Percentiles rank a stretch among this genome's conserved stretches.
phyloP scores from a whole-genome alignment of 139 green algal species.

The Coelastrella sp. region DNA sequence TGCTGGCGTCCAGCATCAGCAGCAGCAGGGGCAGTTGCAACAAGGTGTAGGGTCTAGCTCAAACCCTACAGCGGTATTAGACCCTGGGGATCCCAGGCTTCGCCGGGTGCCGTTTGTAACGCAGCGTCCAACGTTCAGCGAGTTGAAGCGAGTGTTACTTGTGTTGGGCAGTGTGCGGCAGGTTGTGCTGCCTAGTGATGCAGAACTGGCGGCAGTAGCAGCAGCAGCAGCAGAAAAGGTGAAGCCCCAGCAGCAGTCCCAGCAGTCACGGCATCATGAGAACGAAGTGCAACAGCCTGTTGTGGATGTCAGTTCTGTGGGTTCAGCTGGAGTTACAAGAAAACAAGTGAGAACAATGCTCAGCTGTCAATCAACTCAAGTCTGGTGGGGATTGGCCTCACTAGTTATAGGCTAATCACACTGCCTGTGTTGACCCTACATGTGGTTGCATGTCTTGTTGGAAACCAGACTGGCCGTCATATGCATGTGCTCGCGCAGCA shows the following conservation, averaged over 20 bases:
- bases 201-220: constrained; percentile 18
- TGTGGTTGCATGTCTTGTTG: no score
- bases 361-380: no score
- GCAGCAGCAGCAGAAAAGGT: constrained; percentile 23
- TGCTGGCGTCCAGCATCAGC: neutral
- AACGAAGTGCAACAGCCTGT: neutral
- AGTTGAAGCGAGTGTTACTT: constrained; percentile 79
- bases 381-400: no score
- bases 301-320: neutral
- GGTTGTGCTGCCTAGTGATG: constrained; percentile 11
- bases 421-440: no score
- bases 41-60: neutral
- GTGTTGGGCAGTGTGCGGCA: constrained; percentile 72
- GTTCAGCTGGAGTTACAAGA: neutral
- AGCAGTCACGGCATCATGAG: neutral
- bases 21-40: neutral
- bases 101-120: constrained; percentile 82
- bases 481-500: no score
- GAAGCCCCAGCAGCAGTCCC: neutral
- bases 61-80: constrained; percentile 48
- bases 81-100: constrained; percentile 67
- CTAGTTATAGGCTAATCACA: no score
- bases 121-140: constrained; percentile 86
- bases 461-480: no score
- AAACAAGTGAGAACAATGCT: constrained; percentile 31